Percentiles rank a stretch among this genome's conserved stretches.
These are phyloP conservation scores for Cladosporium sp. DNA, from an alignment of 2,329 filamentous ascomycete genomes.

Conservation along the genomic window DNA sequence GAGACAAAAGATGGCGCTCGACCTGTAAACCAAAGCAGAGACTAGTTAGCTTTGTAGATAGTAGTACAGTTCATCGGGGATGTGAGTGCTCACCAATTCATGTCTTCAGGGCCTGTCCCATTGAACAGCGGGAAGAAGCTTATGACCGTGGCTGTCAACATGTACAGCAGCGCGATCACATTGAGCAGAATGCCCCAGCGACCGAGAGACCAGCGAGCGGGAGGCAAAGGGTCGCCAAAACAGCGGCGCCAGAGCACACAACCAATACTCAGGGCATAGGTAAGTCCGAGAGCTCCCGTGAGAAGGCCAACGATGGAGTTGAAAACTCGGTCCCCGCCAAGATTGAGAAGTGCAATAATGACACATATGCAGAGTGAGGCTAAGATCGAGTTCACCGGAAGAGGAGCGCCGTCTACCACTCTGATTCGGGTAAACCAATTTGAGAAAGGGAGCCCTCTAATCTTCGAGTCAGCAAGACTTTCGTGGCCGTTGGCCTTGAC, in stretches of 20 bases:
- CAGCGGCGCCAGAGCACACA: slow-evolving; percentile 24
- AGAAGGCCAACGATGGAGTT: slow-evolving; percentile 38
- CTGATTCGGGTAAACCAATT: slow-evolving; percentile 20
- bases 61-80: neutral
- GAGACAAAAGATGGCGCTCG: slow-evolving; percentile 17
- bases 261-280: slow-evolving; percentile 24
- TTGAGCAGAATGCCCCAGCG: slow-evolving; percentile 18
- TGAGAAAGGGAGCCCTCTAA: slow-evolving; percentile 36
- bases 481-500: neutral
- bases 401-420: slow-evolving; percentile 22
- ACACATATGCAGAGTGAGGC: slow-evolving; percentile 22
- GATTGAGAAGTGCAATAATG: slow-evolving; percentile 29
- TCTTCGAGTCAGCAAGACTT: neutral
- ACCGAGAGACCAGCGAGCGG: slow-evolving; percentile 24
- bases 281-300: slow-evolving; percentile 33
- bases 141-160: slow-evolving; percentile 7
- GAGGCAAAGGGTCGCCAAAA: slow-evolving; percentile 21
- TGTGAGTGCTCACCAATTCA: slow-evolving; percentile 15
- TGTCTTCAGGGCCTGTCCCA: slow-evolving; percentile 11
- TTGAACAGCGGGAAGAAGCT: slow-evolving; percentile 19
- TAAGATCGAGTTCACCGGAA: slow-evolving; percentile 27
- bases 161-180: slow-evolving; percentile 19
- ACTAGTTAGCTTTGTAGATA: too few species aligned
- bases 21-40: too few species aligned
- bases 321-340: slow-evolving; percentile 38